Base-by-base conservation (phyloP, 2,329 filamentous ascomycete genomes). In the Aspergillus niger region DNA sequence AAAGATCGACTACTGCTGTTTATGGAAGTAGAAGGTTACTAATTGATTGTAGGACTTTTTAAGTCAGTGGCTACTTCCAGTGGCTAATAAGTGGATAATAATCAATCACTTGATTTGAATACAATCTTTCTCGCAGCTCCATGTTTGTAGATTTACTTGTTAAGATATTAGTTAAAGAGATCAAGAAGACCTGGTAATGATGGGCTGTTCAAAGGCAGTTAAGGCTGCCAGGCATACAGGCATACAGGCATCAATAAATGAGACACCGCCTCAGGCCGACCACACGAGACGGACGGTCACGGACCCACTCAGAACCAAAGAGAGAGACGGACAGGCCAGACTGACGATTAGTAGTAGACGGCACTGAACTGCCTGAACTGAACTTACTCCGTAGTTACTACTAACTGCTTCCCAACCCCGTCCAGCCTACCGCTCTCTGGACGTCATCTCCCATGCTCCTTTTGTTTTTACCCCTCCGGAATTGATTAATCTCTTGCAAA, bases 401-500 rank as follows among this genome's bases (percentile, higher is more conserved):
- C 30, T 32, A 32, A 32, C 30, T 36, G 32, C 32, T 36, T 36
- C 32, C 32, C 32, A 36, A 24, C 53, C 44, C 53, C 53, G 53
- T 39, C 41, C 57, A 48, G 48, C 48, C 52, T 57, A 59, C 56
- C 57, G 50, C 60, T 41, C 56, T 50, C 59, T 55, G 52, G 57
- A 59, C 59, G 39, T 56, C 58, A 60, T 63, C 53, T 55, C 32
- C 32, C 56, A 63, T 63, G 53, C 52, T 62, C 58, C 53, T 50
- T 36, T 39, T 59, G 61, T 49, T 58, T 57, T 49, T 53, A 20
- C 54, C 30, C 22, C 43, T 58, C 44, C 24, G 54, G 47, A 60
- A 64, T 63, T 66, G 57, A 58, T 55, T 58, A 44, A 62, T 30
- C 28, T 15, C 28, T 15, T 38, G 54, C 51, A 2, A 38, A 5